Base-by-base conservation (phyloP, 208 protist genomes). In the Acanthamoeba culbertsoni region DNA sequence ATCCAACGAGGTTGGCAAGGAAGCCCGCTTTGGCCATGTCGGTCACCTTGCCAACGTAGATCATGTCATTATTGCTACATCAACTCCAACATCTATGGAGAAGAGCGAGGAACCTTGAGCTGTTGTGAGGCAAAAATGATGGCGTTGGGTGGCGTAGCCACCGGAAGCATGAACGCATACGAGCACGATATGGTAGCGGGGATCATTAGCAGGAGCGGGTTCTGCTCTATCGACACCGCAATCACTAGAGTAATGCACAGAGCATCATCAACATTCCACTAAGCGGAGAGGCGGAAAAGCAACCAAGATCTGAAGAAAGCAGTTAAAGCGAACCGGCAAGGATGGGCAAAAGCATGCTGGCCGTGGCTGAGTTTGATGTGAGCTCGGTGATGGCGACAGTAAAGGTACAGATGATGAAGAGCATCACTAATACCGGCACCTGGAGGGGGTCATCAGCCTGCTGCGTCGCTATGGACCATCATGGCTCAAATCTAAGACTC, bases 101-200 rank as follows among this genome's bases (percentile, higher is more conserved):
- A 71, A 8, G 62, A 12, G 35, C 10, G 31, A 12, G 31, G 31
- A 8, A 82, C 71, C n/a, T 82, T 82, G 71, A 82, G 35, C 16
- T 51, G 62, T 10, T 35, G 18, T 5, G 59, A 92, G 40, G 86
- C 53, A n/a, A 92, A 92, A 20, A 92, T 75, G 62, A 92, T 45
- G 4, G 86, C 86, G 45, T 92, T 92, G 33, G 86, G 86, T 28
- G 86, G 86, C 26, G 86, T 92, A 3, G 86, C 86, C 5, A 92
- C 86, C 10, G 86, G 86, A n/a, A 92, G 86, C 86, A 92, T 92
- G 86, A 92, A 92, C 20, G 86, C 86, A 35, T 92, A 92, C 20
- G 86, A 92, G 46, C 86, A 92, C 10, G 26, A 33, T 3, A 92
- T 77, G 20, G 86, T 92, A n/a, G n/a, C 86, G 16, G 86, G 86